A percentile compares a stretch with the other conserved stretches of the same genome.
phyloP scores from a whole-genome alignment of 345 rosid genomes.

The Anacardium occidentale region DNA sequence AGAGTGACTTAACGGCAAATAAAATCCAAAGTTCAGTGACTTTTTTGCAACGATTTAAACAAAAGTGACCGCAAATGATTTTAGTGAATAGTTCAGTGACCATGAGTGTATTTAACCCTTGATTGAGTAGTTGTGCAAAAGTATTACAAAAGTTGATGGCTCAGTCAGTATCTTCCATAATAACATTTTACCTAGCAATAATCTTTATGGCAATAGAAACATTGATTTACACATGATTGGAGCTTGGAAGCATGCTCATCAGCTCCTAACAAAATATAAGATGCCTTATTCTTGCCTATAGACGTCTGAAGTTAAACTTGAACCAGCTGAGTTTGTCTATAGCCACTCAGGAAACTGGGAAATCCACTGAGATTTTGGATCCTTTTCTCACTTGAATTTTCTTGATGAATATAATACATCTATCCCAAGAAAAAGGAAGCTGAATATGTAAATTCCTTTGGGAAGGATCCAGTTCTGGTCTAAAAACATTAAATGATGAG shows the following conservation, averaged over 20 bases:
- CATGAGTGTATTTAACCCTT: too few relatives aligned
- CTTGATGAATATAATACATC: neutral
- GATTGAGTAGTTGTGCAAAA: too few relatives aligned
- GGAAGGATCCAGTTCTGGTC: neutral
- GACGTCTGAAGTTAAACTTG: neutral
- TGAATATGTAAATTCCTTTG: neutral
- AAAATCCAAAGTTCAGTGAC: too few relatives aligned
- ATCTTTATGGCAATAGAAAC: neutral
- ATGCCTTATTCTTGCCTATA: neutral
- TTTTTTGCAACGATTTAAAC: too few relatives aligned
- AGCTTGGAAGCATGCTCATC: neutral
- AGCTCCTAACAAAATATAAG: neutral
- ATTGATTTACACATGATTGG: neutral
- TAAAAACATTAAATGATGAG: neutral
- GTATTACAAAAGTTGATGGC: neutral
- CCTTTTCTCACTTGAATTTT: neutral
- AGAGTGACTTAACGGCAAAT: too few relatives aligned
- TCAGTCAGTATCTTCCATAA: too few relatives aligned
- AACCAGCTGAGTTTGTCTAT: neutral
- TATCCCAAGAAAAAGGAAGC: neutral
- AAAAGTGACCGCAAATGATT: too few relatives aligned
- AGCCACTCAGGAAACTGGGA: neutral
- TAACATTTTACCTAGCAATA: neutral
- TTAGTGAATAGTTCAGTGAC: too few relatives aligned
- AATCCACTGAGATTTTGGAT: neutral